Base-by-base conservation (phyloP, 352 stramenopile genomes). In the Globisporangium nagaii region DNA sequence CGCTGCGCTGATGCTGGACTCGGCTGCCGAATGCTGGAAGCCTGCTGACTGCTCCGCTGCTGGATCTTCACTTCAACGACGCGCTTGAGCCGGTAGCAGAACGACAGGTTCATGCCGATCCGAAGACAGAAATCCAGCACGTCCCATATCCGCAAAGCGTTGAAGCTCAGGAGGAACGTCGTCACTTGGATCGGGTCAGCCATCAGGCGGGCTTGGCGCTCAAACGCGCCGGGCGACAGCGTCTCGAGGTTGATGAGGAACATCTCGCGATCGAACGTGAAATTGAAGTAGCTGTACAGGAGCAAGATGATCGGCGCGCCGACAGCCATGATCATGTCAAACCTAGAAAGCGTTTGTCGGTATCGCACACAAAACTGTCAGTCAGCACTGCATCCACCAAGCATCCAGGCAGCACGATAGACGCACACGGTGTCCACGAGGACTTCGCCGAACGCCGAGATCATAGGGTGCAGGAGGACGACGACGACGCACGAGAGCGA, bases 401-500 rank as follows among this genome's bases (percentile, higher is more conserved):
- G 4, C 6, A 24, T 24, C 9, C 11, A 15, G n/a, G 12, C 17
- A 40, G 20, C 13, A 20, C n/a, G n/a, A n/a, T n/a, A n/a, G n/a
- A n/a, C n/a, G n/a, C n/a, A n/a, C n/a, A n/a, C n/a, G n/a, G n/a
- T 62, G 49, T 77, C 68, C 3, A 77, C 39, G 10, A 77, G 35
- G 10, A 77, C 56, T 24, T 77, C 62, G 3, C 37, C 46, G 3
- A 77, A 53, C 2, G 65, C 65, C 2, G 62, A 52, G 7, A 44
- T 35, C 1, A 45, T 25, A 2, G n/a, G 1, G 5, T 43, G 49
- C 5, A 30, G 28, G 3, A 60, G n/a, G 32, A 70, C 58, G 5
- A 39, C 28, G 22, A 40, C 4, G 17, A 52, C 57, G 31, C 43
- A 65, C 0, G 55, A 65, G 4, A 69, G 28, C 4, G 40, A 63